Conservation (phyloP, 352 stramenopile species). For the Phytophthora tentaculata region DNA sequence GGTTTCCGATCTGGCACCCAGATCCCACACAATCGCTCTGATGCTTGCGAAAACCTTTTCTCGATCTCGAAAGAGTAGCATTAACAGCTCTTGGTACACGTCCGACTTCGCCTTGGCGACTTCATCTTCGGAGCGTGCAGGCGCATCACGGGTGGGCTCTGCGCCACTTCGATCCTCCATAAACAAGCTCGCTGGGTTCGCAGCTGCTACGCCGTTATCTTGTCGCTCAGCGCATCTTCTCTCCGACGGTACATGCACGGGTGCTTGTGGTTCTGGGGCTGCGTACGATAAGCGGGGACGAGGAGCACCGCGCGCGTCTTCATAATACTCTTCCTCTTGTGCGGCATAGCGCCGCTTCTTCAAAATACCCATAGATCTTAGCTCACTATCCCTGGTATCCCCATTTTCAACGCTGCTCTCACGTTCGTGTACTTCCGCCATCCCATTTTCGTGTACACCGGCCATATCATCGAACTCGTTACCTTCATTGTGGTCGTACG, state of each 20-base stretch:
- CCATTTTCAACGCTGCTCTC: not conserved
- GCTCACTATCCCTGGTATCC: conserved; percentile 19
- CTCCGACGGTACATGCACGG: not conserved
- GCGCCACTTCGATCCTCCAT: conserved; percentile 62
- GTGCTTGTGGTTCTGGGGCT: conserved; percentile 10
- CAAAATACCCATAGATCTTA: conserved; percentile 34
- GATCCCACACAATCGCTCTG: conserved; percentile 52
- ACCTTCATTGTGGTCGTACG: conserved; percentile 7
- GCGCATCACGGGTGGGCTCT: conserved; percentile 21
- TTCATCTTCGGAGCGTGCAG: conserved; percentile 39
- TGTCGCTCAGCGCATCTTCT: conserved; percentile 9
- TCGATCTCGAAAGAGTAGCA: conserved; percentile 56
- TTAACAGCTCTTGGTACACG: conserved; percentile 66
- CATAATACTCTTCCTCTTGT: conserved; percentile 14
- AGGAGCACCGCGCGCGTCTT: conserved; percentile 30
- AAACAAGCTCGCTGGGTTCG: conserved; percentile 32
- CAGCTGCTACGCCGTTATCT: not conserved
- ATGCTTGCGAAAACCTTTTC: conserved; percentile 43
- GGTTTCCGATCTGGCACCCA: conserved; percentile 29
- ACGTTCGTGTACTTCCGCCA: conserved; percentile 7
- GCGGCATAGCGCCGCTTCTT: conserved; percentile 44
- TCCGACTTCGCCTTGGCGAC: conserved; percentile 53
- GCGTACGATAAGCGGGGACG: conserved; percentile 35
- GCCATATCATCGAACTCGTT: conserved; percentile 2
- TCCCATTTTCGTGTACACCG: conserved; percentile 2